Conservation (phyloP, 192 early-diverging fungal genomes). For the Entomortierella beljakovae region DNA sequence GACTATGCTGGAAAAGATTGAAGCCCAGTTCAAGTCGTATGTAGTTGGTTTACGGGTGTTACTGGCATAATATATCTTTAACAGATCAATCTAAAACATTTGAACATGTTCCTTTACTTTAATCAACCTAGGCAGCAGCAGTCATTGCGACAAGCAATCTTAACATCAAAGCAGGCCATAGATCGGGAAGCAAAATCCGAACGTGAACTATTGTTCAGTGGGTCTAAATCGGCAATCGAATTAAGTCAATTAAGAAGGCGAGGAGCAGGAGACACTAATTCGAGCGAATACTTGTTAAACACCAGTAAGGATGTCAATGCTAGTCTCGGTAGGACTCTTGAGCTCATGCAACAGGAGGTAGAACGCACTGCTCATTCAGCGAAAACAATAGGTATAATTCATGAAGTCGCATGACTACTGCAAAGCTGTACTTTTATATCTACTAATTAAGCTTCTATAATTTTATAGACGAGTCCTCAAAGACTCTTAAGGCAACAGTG, state of each 20-base stretch:
- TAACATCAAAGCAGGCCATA: conserved; percentile 64
- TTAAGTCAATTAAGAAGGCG: conserved; percentile 56
- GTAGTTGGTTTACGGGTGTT: conserved; percentile 2
- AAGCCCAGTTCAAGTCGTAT: conserved; percentile 66
- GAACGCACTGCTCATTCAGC: conserved; percentile 69
- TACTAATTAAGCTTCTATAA: not conserved
- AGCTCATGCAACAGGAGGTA: conserved; percentile 74
- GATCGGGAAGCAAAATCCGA: conserved; percentile 58
- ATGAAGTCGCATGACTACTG: not conserved
- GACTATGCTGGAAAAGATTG: conserved; percentile 57
- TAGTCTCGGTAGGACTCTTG: conserved; percentile 65
- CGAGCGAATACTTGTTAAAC: conserved; percentile 58
- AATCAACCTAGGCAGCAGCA: conserved; percentile 59
- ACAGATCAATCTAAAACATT: not conserved
- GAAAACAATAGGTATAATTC: conserved; percentile 62
- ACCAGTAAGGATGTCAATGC: conserved; percentile 70
- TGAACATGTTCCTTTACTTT: not conserved
- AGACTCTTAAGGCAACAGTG: conserved; percentile 60
- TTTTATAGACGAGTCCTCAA: conserved; percentile 67
- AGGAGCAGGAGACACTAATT: conserved; percentile 43
- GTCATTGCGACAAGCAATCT: conserved; percentile 58
- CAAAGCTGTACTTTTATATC: not conserved
- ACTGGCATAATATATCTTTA: too few relatives aligned
- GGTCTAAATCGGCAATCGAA: conserved; percentile 44
- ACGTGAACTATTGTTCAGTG: conserved; percentile 53